Evolutionary conservation across 305 asterid genomes (phyloP).

Genomic region (Vinca major): DNA sequence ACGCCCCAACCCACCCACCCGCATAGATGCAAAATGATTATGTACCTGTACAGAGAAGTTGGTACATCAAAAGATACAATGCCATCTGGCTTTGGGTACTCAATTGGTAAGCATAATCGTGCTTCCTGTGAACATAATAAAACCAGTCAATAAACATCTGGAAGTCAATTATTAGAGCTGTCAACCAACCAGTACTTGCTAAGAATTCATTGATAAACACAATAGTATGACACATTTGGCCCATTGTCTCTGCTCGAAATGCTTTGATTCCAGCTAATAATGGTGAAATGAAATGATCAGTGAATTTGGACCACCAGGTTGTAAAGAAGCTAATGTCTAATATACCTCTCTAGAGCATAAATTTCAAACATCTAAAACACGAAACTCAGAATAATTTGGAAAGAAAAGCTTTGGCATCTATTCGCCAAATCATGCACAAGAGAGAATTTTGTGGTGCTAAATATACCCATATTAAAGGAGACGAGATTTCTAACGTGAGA

Average conservation of each 20-base stretch:
- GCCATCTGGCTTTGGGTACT: slow-evolving; percentile 90
- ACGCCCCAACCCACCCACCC: too few species aligned
- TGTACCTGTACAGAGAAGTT: slow-evolving; percentile 78
- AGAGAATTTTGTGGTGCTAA: background rate
- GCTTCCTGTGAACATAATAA: slow-evolving; percentile 58
- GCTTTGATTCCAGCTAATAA: background rate
- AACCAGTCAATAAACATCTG: slow-evolving; percentile 9
- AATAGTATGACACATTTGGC: background rate
- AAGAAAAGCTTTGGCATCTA: background rate
- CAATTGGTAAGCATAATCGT: slow-evolving; percentile 40
- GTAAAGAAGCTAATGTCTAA: background rate
- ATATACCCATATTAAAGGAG: too few species aligned
- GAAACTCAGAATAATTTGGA: background rate
- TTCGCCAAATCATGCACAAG: background rate
- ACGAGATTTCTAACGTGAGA: too few species aligned
- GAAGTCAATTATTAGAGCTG: background rate
- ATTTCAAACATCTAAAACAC: background rate
- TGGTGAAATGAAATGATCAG: background rate
- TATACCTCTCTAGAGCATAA: background rate
- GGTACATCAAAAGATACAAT: slow-evolving; percentile 71
- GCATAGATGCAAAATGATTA: background rate
- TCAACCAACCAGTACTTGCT: background rate
- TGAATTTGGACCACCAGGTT: background rate
- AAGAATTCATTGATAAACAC: background rate
- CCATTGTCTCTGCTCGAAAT: background rate